Base-by-base conservation (phyloP, 2,329 filamentous ascomycete species). In the Lasiodiplodia gonubiensis region DNA sequence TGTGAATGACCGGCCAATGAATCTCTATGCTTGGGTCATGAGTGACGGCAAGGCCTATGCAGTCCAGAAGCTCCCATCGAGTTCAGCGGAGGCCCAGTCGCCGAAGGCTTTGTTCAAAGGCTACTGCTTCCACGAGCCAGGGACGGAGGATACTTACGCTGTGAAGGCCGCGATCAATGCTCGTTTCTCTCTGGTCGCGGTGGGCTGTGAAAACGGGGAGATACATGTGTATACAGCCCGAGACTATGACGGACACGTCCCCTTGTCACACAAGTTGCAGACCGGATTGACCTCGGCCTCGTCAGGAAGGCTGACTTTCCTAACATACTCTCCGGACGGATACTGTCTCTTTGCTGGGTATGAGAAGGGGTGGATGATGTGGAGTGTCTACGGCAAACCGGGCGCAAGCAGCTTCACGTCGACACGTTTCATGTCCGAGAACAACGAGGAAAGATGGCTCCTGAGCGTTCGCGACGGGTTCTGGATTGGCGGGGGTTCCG, bases 331-430 rank as follows among this genome's bases (percentile, higher is more conserved):
- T 1, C 93, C 94, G 0, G 95, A 99, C 77, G 95, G 95, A 21
- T 97, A 98, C 78, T 97, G 94, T 77, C 85, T 99, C 10, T 97
- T 99, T 79, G 93, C 91, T 52, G 95, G 94, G 1, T 98, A 94
- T 75, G 90, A 95, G 73, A 89, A 90, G 68, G 96, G 95, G 0
- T 99, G 95, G 95, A 91, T 92, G 4, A 94, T 90, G 55, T 99
- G 94, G 94, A 98, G 94, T 77, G 95, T 98, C 46, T 99, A 97
- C 79, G 95, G 95, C 39, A 97, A 97, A 78, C 86, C 90, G 2
- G 90, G 93, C 16, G 93, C 91, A 66, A 92, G 89, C 72, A 97
- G 92, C 75, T 98, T 98, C 76, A 85, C 86, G 7, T 85, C 87
- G 14, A 92, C 97, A 72, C 82, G 84, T 30, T 79, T 81, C 2